Percentiles rank a stretch among this genome's conserved stretches.
Conservation (phyloP, 2,329 filamentous ascomycete species). For the Ophiostoma pallidulum region DNA sequence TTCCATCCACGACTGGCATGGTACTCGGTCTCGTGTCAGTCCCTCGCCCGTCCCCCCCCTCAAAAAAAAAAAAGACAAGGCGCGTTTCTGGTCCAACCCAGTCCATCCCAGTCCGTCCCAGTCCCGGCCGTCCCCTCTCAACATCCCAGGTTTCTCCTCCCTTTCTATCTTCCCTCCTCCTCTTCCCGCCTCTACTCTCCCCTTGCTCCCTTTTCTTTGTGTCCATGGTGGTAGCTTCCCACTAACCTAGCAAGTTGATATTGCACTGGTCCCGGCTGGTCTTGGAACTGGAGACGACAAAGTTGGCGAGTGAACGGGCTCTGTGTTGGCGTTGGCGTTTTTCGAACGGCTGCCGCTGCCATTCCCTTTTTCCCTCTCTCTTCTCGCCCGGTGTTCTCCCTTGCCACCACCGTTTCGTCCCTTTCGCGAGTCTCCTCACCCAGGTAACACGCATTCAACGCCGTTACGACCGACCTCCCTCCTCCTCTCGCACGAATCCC, state of each 20-base stretch:
- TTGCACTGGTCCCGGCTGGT: slow-evolving; percentile 1
- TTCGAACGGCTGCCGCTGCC: slow-evolving; percentile 2
- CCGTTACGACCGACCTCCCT: not conserved
- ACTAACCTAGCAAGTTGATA: slow-evolving; percentile 3
- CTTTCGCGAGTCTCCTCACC: not conserved
- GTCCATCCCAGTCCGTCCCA: not conserved
- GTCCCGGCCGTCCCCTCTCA: slow-evolving; percentile 1
- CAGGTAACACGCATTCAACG: not conserved
- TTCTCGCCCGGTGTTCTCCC: not conserved
- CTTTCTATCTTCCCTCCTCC: slow-evolving; percentile 1
- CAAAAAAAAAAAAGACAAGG: slow-evolving; percentile 5
- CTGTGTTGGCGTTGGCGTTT: not conserved
- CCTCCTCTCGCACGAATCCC: not conserved
- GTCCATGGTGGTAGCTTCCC: slow-evolving; percentile 7
- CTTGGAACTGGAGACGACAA: slow-evolving; percentile 7
- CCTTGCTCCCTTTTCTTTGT: not conserved
- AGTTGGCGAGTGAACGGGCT: not conserved
- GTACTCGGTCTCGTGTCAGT: slow-evolving; percentile 10
- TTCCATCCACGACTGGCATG: slow-evolving; percentile 1
- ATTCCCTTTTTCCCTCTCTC: not conserved
- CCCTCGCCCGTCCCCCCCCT: not conserved
- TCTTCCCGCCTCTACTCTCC: not conserved
- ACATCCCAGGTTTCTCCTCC: slow-evolving; percentile 5
- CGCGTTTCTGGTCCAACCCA: slow-evolving; percentile 6
- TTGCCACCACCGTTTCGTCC: not conserved